Evolutionary conservation across 2,329 filamentous ascomycete species (phyloP).

Genomic region (Aplosporella prunicola): DNA sequence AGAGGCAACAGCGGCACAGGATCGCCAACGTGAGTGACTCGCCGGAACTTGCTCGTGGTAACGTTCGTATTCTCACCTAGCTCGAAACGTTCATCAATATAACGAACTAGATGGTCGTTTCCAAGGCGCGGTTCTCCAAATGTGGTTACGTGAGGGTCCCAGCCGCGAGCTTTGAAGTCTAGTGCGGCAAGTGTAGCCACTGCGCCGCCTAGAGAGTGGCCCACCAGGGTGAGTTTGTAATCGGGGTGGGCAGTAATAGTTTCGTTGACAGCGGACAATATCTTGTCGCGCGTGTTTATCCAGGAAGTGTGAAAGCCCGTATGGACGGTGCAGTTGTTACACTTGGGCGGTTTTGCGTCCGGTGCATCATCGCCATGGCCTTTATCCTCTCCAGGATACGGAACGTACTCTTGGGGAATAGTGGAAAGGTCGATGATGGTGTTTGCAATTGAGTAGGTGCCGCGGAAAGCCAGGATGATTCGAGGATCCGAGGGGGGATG

Average conservation of each 20-base stretch:
- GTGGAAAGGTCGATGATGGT: slow-evolving; percentile 85
- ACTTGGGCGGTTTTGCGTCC: slow-evolving; percentile 42
- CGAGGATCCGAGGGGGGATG: slow-evolving; percentile 50
- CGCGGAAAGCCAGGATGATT: slow-evolving; percentile 82
- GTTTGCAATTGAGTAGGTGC: slow-evolving; percentile 89
- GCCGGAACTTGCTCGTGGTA: slow-evolving; percentile 48
- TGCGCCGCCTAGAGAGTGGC: slow-evolving; percentile 86
- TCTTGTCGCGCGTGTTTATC: slow-evolving; percentile 59
- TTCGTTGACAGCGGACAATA: slow-evolving; percentile 57
- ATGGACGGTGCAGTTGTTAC: slow-evolving; percentile 85
- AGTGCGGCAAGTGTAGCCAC: slow-evolving; percentile 80
- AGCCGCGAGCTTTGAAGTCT: slow-evolving; percentile 69
- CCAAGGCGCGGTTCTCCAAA: slow-evolving; percentile 75
- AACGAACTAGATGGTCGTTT: slow-evolving; percentile 43
- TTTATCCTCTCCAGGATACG: slow-evolving; percentile 57
- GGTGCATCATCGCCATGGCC: slow-evolving; percentile 24
- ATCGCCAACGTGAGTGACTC: slow-evolving; percentile 78
- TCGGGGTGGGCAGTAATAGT: slow-evolving; percentile 54
- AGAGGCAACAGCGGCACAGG: slow-evolving; percentile 83
- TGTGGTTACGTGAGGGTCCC: slow-evolving; percentile 70
- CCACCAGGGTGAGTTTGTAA: slow-evolving; percentile 69
- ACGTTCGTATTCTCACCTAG: slow-evolving; percentile 14
- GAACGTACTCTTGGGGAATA: slow-evolving; percentile 79
- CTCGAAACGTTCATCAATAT: slow-evolving; percentile 45
- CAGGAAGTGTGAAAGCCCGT: slow-evolving; percentile 82